These are phyloP conservation scores for Aeschynomene evenia DNA, from an alignment of 306 rosid species.

Conservation along the genomic window DNA sequence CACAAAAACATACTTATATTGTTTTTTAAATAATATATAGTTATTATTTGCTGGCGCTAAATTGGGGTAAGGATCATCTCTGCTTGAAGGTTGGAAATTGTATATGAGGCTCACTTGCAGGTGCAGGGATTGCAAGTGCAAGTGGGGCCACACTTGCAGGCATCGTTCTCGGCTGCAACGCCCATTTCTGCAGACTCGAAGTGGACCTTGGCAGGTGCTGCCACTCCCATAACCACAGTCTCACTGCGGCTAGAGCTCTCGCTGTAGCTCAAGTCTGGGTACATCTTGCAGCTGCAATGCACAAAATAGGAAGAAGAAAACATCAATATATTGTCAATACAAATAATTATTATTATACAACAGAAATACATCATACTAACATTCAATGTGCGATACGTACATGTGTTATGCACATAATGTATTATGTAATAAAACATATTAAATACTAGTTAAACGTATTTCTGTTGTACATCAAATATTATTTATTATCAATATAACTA, in stretches of 20 bases:
- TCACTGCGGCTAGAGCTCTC: conserved; percentile 42
- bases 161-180: conserved; percentile 47
- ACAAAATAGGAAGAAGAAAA: neutral
- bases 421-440: too few species aligned
- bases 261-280: conserved; percentile 50
- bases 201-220: conserved; percentile 45
- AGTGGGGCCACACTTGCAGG: conserved; percentile 76
- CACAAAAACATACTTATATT: neutral
- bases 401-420: too few species aligned
- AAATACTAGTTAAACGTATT: too few species aligned
- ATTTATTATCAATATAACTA: too few species aligned
- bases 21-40: neutral
- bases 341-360: too few species aligned
- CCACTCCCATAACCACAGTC: conserved; percentile 56
- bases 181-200: conserved; percentile 59
- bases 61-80: conserved; percentile 18
- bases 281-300: conserved; percentile 54
- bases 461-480: too few species aligned
- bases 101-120: conserved; percentile 57
- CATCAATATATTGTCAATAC: too few species aligned
- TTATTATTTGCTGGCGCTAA: neutral
- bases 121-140: conserved; percentile 83
- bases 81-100: conserved; percentile 24
- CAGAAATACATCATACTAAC: too few species aligned
- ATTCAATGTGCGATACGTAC: too few species aligned